Evolutionary conservation across 208 protist species (phyloP).

Genomic region (Acanthamoeba rhysodes): DNA sequence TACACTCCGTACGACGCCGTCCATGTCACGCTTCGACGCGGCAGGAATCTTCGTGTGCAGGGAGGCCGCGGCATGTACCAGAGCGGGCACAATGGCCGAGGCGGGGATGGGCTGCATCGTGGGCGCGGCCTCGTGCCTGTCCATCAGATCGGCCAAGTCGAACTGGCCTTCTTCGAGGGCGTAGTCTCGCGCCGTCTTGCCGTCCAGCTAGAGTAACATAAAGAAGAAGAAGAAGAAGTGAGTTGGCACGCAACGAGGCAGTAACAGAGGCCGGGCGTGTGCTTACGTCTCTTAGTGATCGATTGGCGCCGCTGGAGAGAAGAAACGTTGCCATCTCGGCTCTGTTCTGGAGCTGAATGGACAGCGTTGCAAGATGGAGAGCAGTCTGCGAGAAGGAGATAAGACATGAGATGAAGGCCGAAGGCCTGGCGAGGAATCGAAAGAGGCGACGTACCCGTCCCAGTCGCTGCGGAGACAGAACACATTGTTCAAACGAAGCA

Average conservation of each 20-base stretch:
- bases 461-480: neutral
- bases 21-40: neutral
- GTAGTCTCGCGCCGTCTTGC: slow-evolving; percentile 29
- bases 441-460: neutral
- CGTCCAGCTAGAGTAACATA: slow-evolving; percentile 39
- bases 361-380: slow-evolving; percentile 9
- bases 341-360: neutral
- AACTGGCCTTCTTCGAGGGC: slow-evolving; percentile 6
- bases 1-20: slow-evolving; percentile 13
- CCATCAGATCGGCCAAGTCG: neutral
- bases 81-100: neutral
- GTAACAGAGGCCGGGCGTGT: neutral
- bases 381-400: neutral
- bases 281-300: neutral
- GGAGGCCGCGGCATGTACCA: neutral
- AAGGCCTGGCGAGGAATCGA: neutral
- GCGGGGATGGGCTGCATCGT: neutral
- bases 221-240: neutral
- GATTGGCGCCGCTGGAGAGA: neutral
- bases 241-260: neutral
- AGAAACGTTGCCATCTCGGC: neutral
- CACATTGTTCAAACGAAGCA: neutral
- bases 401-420: neutral
- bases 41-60: neutral
- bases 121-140: neutral